These are phyloP conservation scores for Venturia aucupariae DNA, from an alignment of 2,329 filamentous ascomycete genomes.

Conservation along the genomic window DNA sequence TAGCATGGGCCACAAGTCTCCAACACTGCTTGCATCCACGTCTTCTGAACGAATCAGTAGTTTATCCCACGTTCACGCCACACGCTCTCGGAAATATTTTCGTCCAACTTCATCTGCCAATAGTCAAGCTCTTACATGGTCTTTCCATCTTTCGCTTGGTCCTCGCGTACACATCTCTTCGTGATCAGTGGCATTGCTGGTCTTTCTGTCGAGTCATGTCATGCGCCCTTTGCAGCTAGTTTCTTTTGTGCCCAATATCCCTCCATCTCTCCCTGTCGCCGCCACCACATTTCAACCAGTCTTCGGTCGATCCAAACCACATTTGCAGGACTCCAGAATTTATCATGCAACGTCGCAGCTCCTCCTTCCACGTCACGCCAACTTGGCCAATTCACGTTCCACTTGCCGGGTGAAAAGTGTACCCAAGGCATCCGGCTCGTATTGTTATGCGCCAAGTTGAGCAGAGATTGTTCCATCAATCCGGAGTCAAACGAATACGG, in stretches of 20 bases:
- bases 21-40: too few relatives aligned
- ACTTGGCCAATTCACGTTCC: slow-evolving; percentile 13
- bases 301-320: neutral
- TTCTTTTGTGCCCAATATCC: slow-evolving; percentile 11
- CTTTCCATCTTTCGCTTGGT: too few relatives aligned
- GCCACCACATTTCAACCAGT: slow-evolving; percentile 15
- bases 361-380: slow-evolving; percentile 8
- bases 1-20: too few relatives aligned
- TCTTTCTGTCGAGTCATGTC: neutral
- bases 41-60: too few relatives aligned
- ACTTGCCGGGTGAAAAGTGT: slow-evolving; percentile 3
- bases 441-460: slow-evolving; percentile 10
- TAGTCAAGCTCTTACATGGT: too few relatives aligned
- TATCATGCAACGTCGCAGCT: slow-evolving; percentile 14
- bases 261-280: slow-evolving; percentile 14
- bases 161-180: too few relatives aligned
- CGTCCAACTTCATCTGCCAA: too few relatives aligned
- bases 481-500: neutral
- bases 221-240: neutral
- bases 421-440: slow-evolving; percentile 13
- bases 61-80: too few relatives aligned
- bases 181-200: neutral
- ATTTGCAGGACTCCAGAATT: slow-evolving; percentile 14
- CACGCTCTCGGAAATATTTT: too few relatives aligned
- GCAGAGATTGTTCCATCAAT: slow-evolving; percentile 14